A percentile compares a stretch with the other conserved stretches of the same genome.
These are phyloP conservation scores for Geosmithia putterillii DNA, from an alignment of 2,329 filamentous ascomycete genomes.

Conservation along the genomic window DNA sequence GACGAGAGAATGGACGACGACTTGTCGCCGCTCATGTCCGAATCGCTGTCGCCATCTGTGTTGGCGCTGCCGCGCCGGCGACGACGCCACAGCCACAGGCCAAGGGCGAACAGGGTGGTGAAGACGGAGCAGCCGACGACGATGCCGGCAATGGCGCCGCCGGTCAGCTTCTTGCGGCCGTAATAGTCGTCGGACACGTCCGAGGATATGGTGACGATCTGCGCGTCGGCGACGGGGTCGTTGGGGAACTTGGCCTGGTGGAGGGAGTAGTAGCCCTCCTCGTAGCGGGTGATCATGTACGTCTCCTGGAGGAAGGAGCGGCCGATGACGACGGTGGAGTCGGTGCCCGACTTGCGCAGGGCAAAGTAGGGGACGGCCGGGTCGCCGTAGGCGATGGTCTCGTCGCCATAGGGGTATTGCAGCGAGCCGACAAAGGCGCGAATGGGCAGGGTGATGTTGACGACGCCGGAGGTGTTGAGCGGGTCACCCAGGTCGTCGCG, in stretches of 20 bases:
- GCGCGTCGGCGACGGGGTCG: constrained; percentile 23
- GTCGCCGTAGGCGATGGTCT: constrained; percentile 27
- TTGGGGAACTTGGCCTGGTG: constrained; percentile 42
- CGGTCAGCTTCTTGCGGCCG: constrained; percentile 16
- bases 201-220: constrained; percentile 25
- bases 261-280: constrained; percentile 38
- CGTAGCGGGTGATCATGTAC: constrained; percentile 45
- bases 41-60: not conserved
- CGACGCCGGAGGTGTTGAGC: constrained; percentile 33
- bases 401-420: constrained; percentile 34
- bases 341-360: constrained; percentile 41
- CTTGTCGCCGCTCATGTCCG: not conserved
- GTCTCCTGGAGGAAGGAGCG: constrained; percentile 60
- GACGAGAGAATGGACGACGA: not conserved
- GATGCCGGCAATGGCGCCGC: constrained; percentile 31
- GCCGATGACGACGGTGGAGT: constrained; percentile 48
- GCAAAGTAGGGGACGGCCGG: constrained; percentile 51
- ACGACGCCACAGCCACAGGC: constrained; percentile 19
- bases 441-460: constrained; percentile 42
- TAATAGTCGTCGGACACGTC: not conserved
- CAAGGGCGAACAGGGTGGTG: constrained; percentile 14
- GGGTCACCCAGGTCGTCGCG: constrained; percentile 37
- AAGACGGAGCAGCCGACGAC: constrained; percentile 24
- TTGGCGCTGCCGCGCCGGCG: constrained; percentile 11
- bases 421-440: constrained; percentile 36